Evolutionary conservation across 345 rosid species (phyloP), one percentile per base, ranked within the genome.

Genomic region (Euclidium syriacum): DNA sequence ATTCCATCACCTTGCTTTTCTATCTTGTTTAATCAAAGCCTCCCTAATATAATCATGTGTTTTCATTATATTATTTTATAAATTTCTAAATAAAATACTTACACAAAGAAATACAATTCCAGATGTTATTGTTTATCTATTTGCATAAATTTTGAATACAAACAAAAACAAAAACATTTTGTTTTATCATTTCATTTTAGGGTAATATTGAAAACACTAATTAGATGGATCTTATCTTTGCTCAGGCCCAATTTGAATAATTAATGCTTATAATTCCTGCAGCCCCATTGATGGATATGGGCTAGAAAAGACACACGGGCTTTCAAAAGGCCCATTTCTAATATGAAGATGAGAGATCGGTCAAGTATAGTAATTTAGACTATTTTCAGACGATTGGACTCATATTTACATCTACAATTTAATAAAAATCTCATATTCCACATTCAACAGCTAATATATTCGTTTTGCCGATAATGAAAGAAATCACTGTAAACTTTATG

Each of bases 1-100:
- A 71, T 71, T 56, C n/a, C 70, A 24, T 71, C 75, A 71, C 70
- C 70, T 64, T 56, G 75, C 70, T 71, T 56, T 38, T 44, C 47
- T 39, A 40, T 33, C 48, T 48, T 63, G 57, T 63, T 70, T 54
- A 48, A 55, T 63, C 53, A 74, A n/a, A 33, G 9, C 33, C n/a
- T 49, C 40, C 19, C 51, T 57, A 18, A 52, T 70, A 8, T 39
- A 36, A 16, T 62, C 36, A 70, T 70, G 53, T 4, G 17, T 22
- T 18, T 60, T 24, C 18, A 30, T 14, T 5, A 5, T 43, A 25
- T 47, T 57, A 52, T 61, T 39, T 36, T 46, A 27, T 26, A 6
- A 18, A 0, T 43, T 10, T 40, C 42, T 33, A 32, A 3, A 39
- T 38, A 15, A 29, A 30, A 15, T 26, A 29, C n/a, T n/a, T n/a